Evolutionary conservation across 805 yeast species (phyloP), one percentile per base, ranked within the genome.

Genomic region (Jamesozyma rosinii): DNA sequence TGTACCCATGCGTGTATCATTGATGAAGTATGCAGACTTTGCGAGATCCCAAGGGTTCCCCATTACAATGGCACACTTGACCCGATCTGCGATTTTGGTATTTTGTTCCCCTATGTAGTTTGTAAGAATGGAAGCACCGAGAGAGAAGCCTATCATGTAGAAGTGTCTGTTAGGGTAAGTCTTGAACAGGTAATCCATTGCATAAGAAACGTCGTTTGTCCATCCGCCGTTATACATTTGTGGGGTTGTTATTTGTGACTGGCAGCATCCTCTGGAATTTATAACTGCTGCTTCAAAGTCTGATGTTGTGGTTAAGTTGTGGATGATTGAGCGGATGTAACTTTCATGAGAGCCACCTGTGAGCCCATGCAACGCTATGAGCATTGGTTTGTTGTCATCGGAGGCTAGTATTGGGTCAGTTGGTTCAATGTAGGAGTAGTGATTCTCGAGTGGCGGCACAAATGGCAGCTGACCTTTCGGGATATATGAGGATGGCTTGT

Each of bases 281-380:
- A 83, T 65, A 17, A 85, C 92, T 35, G 76, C 77, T 6, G 76
- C 70, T 48, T 81, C 89, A 68, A 83, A 81, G 1, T 67, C 52
- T 38, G 53, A 56, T 2, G 44, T 32, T 4, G 52, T 47, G 3
- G 71, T 59, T 15, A 76, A 56, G 19, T 63, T 57, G 36, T 68
- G 64, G 15, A 77, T 72, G 31, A 80, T 57, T 43, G 83, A 72
- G 20, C 92, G 70, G 35, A 85, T 77, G 55, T 85, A 78, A 5
- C 83, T 70, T 57, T 85, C 95, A 48, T 81, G 83, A n/a, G 89
- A 79, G 0, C 95, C 92, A 5, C 95, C 95, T 1, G 84, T 80
- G 32, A 85, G 71, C 0, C 95, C 95, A 57, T 86, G 95, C 35
- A 83, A 61, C 3, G 76, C 64, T 26, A 85, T 72, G 15, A 82